Percentiles rank a stretch among this genome's conserved stretches.
Evolutionary conservation across 2,329 filamentous ascomycete genomes (phyloP).

Genomic region (Cladosporium sp.): DNA sequence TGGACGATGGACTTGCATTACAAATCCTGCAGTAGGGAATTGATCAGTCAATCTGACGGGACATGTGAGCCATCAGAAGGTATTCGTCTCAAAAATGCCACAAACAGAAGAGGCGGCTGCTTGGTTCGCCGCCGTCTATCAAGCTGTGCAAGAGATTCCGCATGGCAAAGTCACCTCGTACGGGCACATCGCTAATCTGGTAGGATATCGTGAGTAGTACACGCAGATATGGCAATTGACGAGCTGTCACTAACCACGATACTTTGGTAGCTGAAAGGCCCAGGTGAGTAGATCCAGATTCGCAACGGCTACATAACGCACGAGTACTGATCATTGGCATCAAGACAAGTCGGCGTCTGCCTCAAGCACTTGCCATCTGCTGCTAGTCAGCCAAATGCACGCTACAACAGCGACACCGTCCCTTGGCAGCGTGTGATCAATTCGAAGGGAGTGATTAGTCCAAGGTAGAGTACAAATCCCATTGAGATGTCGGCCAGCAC

Average conservation of each 20-base stretch:
- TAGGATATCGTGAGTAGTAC: conserved; percentile 63
- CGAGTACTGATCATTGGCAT: conserved; percentile 4
- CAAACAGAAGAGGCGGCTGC: conserved; percentile 69
- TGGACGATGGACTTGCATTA: not conserved
- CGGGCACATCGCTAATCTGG: conserved; percentile 69
- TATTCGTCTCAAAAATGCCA: conserved; percentile 49
- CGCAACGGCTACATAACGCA: not conserved
- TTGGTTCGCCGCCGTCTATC: conserved; percentile 75
- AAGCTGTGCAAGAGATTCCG: conserved; percentile 81
- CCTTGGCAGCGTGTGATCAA: conserved; percentile 96
- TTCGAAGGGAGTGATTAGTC: conserved; percentile 78
- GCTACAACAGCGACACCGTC: conserved; percentile 72
- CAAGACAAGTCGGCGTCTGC: conserved; percentile 78
- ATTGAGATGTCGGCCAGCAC: not conserved
- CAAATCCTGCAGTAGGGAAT: not conserved
- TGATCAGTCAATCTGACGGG: no score
- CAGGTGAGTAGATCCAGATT: conserved; percentile 29
- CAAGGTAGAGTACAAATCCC: conserved; percentile 54
- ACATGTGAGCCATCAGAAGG: no score
- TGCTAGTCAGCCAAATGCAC: conserved; percentile 36
- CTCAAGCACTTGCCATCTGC: conserved; percentile 74
- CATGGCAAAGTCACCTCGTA: conserved; percentile 81
- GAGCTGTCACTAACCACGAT: not conserved
- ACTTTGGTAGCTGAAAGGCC: conserved; percentile 41
- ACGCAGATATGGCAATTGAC: not conserved